Percentiles rank a stretch among this genome's conserved stretches.
Conservation (phyloP, 257 asterid species). For the Solanum clarkiae region DNA sequence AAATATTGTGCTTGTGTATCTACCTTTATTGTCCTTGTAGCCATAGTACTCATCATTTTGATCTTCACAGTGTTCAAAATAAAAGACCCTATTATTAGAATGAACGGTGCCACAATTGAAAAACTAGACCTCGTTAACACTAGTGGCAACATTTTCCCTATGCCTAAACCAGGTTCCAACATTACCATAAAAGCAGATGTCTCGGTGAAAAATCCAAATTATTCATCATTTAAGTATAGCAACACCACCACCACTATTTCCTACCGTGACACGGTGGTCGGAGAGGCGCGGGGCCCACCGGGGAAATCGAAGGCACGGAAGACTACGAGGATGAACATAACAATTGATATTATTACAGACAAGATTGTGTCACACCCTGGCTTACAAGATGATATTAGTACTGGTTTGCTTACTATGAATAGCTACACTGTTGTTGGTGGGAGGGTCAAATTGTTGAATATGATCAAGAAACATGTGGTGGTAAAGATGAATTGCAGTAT, state of each 20-base stretch:
- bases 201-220: conserved; percentile 69
- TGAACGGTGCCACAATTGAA: conserved; percentile 37
- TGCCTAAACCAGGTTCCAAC: conserved; percentile 54
- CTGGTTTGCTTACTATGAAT: conserved; percentile 36
- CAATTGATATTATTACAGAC: conserved; percentile 51
- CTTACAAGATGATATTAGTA: conserved; percentile 26
- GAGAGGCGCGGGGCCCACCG: conserved; percentile 72
- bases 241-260: conserved; percentile 54
- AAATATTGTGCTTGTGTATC: conserved; percentile 28
- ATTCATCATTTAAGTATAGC: conserved; percentile 44
- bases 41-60: conserved; percentile 24
- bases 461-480: conserved; percentile 36
- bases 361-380: conserved; percentile 32
- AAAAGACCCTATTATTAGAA: conserved; percentile 38
- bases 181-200: conserved; percentile 59
- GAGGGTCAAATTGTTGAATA: conserved; percentile 31
- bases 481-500: conserved; percentile 71
- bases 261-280: conserved; percentile 45
- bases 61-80: conserved; percentile 65
- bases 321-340: conserved; percentile 61
- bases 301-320: conserved; percentile 64
- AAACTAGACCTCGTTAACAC: conserved; percentile 21
- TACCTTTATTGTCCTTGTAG: conserved; percentile 34
- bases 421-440: conserved; percentile 60
- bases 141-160: not conserved